A percentile compares a stretch with the other conserved stretches of the same genome.
Conservation (phyloP, 108 stramenopile genomes). For the Pseudonitzschia pungens region DNA sequence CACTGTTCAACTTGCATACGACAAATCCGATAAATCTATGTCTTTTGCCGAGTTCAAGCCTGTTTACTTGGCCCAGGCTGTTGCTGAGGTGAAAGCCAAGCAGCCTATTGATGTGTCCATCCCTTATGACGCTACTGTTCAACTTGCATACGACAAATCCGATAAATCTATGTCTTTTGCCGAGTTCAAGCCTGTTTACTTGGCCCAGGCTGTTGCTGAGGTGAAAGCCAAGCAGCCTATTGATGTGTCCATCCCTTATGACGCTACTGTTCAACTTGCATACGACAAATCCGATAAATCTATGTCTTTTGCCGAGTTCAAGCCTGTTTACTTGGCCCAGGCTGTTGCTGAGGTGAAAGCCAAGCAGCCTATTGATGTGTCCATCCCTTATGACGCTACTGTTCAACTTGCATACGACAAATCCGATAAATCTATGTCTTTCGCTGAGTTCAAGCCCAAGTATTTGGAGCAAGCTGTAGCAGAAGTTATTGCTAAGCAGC, state of each 20-base stretch:
- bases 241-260: slow-evolving; percentile 48
- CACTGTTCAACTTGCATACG: slow-evolving; percentile 42
- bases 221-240: slow-evolving; percentile 44
- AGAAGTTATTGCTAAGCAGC: slow-evolving; percentile 31
- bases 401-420: slow-evolving; percentile 45
- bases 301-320: slow-evolving; percentile 34
- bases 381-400: slow-evolving; percentile 45
- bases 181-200: slow-evolving; percentile 43
- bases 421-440: slow-evolving; percentile 39
- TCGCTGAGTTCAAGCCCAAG: slow-evolving; percentile 38
- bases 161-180: slow-evolving; percentile 42
- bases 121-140: slow-evolving; percentile 44
- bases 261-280: slow-evolving; percentile 44
- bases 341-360: too few species aligned
- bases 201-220: slow-evolving; percentile 39
- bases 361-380: slow-evolving; percentile 42
- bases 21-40: slow-evolving; percentile 32
- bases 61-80: slow-evolving; percentile 32
- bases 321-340: slow-evolving; percentile 38
- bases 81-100: too few species aligned
- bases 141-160: slow-evolving; percentile 39
- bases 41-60: slow-evolving; percentile 29
- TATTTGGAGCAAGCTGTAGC: slow-evolving; percentile 44
- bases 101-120: slow-evolving; percentile 38
- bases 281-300: slow-evolving; percentile 39